These are phyloP conservation scores for Luffa aegyptiaca DNA, from an alignment of 306 rosid species.

Conservation along the genomic window DNA sequence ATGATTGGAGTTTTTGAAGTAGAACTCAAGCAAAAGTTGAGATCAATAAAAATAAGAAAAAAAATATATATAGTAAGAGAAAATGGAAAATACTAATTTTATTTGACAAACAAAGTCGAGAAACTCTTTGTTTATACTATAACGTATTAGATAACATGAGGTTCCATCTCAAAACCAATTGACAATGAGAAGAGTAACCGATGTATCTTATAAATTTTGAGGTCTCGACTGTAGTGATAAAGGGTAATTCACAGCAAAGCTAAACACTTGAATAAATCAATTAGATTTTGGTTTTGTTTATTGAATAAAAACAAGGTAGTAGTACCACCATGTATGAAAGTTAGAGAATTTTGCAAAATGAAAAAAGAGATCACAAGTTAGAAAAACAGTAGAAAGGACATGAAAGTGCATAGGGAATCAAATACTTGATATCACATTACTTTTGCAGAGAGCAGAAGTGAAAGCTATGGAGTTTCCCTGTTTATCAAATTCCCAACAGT, in stretches of 20 bases:
- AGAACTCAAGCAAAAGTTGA: not conserved
- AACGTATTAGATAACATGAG: too few relatives aligned
- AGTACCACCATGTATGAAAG: not conserved
- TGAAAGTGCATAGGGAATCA: not conserved
- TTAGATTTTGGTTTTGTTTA: not conserved
- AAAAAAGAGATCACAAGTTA: not conserved
- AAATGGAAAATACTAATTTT: too few relatives aligned
- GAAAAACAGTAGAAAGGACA: constrained; percentile 3
- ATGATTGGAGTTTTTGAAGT: not conserved
- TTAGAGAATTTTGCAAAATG: not conserved
- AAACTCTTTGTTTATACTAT: too few relatives aligned
- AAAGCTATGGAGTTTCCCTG: not conserved
- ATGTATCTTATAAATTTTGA: too few relatives aligned
- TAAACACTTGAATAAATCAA: not conserved
- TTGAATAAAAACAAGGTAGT: not conserved
- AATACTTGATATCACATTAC: not conserved
- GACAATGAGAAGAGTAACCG: too few relatives aligned
- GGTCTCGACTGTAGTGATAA: too few relatives aligned
- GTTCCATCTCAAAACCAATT: too few relatives aligned
- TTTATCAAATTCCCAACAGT: not conserved
- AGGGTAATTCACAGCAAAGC: too few relatives aligned
- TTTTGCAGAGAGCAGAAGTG: not conserved
- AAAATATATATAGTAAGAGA: too few relatives aligned
- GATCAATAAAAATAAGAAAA: not conserved
- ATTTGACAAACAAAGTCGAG: too few relatives aligned